Conservation (phyloP, 495 filamentous ascomycete species). For the Talaromyces wortmannii region DNA sequence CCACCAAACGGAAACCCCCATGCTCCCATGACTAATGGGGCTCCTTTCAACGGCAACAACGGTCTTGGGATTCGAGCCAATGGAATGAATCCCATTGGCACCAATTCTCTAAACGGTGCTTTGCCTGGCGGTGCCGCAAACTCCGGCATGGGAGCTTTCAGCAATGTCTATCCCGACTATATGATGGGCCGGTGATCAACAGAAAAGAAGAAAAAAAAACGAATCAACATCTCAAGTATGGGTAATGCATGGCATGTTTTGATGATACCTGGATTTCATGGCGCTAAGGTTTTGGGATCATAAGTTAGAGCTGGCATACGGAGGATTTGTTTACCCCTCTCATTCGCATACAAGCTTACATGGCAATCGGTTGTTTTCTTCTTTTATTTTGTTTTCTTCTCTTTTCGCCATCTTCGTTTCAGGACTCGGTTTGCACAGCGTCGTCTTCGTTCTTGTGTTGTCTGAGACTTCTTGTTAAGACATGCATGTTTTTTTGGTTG, state of each 20-base stretch:
- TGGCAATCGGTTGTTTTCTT: conserved; percentile 23
- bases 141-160: conserved; percentile 36
- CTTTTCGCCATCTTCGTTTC: conserved; percentile 5
- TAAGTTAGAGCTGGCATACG: conserved; percentile 42
- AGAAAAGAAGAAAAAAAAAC: neutral
- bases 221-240: conserved; percentile 6
- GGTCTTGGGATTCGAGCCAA: conserved; percentile 38
- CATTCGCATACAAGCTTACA: conserved; percentile 35
- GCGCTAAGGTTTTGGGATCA: conserved; percentile 35
- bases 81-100: conserved; percentile 35
- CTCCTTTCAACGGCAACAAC: conserved; percentile 32
- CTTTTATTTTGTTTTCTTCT: conserved; percentile 23
- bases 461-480: conserved; percentile 1
- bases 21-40: conserved; percentile 26
- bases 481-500: neutral
- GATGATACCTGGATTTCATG: conserved; percentile 38
- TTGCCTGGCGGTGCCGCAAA: conserved; percentile 28
- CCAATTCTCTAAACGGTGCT: conserved; percentile 26
- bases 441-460: conserved; percentile 13
- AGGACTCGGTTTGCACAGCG: conserved; percentile 8
- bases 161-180: conserved; percentile 47
- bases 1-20: conserved; percentile 26
- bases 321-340: conserved; percentile 29
- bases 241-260: conserved; percentile 42
- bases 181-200: conserved; percentile 51